Evolutionary conservation across 371 early-diverging fungal species (phyloP).

Genomic region (Mortierella sp.): DNA sequence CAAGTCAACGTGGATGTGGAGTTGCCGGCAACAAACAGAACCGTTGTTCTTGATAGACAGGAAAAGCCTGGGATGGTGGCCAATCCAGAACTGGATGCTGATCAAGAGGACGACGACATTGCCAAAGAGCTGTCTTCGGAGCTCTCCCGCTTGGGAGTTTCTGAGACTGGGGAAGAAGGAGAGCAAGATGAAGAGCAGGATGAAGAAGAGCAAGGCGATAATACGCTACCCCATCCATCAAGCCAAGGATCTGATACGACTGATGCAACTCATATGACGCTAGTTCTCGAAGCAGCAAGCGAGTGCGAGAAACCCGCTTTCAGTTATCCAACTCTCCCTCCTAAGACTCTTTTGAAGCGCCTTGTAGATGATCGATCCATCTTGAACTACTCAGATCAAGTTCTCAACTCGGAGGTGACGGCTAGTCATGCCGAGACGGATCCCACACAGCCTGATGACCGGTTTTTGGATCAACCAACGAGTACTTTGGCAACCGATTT

Average conservation of each 20-base stretch:
- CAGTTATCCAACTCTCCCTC: no score
- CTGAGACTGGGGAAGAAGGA: slow-evolving; percentile 6
- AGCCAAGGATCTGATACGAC: background rate
- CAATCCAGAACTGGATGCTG: background rate
- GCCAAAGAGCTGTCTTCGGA: slow-evolving; percentile 32
- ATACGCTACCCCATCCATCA: no score
- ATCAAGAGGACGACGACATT: background rate
- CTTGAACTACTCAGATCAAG: background rate
- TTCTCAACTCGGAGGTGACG: slow-evolving; percentile 2
- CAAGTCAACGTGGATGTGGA: no score
- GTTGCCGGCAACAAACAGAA: no score
- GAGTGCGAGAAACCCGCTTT: no score
- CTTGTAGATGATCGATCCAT: background rate
- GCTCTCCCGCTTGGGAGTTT: slow-evolving; percentile 23
- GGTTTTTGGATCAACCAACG: slow-evolving; percentile 17
- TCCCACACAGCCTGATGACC: slow-evolving; percentile 41
- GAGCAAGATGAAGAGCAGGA: background rate
- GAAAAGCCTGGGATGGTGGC: no score
- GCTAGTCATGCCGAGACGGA: slow-evolving; percentile 39
- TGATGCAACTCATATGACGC: background rate
- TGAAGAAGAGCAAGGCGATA: no score
- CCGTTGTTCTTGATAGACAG: no score
- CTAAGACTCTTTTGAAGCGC: no score
- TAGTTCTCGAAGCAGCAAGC: background rate
- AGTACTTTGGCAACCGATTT: slow-evolving; percentile 5